A percentile compares a stretch with the other conserved stretches of the same genome.
phyloP scores from a whole-genome alignment of 2,329 filamentous ascomycete genomes.

The Pseudogymnoascus sp. region DNA sequence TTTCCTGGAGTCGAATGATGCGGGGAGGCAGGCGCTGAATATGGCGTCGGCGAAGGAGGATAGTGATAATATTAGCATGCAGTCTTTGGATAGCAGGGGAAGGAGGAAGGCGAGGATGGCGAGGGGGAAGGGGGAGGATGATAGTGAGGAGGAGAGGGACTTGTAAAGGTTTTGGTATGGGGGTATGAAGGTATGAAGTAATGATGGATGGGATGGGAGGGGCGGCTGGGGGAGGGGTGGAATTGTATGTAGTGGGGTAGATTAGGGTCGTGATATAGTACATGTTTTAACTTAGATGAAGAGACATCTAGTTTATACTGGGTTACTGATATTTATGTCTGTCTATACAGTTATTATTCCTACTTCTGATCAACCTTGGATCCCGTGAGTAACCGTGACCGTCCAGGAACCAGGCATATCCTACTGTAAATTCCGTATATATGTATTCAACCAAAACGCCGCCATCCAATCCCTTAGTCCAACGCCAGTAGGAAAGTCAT shows the following conservation, averaged over 20 bases:
- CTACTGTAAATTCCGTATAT: background rate
- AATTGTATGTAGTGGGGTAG: constrained; percentile 1
- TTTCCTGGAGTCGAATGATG: constrained; percentile 82
- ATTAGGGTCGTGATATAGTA: constrained; percentile 3
- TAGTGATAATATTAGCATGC: constrained; percentile 49
- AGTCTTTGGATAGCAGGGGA: constrained; percentile 54
- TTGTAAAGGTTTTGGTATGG: background rate
- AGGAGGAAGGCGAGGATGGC: constrained; percentile 37
- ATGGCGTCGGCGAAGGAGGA: constrained; percentile 52
- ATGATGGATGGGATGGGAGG: background rate
- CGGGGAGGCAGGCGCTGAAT: constrained; percentile 73
- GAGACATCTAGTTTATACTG: background rate
- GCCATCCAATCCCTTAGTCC: background rate
- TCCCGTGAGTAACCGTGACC: background rate
- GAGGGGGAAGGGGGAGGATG: constrained; percentile 6
- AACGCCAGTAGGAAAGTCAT: background rate
- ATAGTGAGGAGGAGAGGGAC: constrained; percentile 9
- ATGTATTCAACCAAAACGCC: background rate
- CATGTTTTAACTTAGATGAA: constrained; percentile 6
- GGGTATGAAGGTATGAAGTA: constrained; percentile 3
- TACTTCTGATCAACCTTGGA: background rate
- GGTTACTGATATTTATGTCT: background rate
- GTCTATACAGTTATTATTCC: background rate
- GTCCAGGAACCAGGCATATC: background rate
- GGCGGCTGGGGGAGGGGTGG: background rate